These are phyloP conservation scores for Mucor irregularis DNA, from an alignment of 371 early-diverging fungal genomes.

Conservation along the genomic window DNA sequence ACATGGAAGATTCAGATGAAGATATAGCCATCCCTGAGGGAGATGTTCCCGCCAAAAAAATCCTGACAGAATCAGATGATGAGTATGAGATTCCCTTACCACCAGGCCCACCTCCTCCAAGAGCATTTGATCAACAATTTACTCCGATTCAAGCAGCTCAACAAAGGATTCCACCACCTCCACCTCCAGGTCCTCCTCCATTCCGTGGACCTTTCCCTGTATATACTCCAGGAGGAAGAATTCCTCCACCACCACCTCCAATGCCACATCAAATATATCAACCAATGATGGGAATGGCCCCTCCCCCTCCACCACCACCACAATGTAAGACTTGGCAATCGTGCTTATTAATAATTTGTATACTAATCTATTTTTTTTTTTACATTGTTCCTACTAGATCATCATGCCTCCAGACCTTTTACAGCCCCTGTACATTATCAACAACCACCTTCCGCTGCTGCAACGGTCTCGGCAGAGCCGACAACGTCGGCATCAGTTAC, in stretches of 20 bases:
- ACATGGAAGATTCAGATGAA: conserved; percentile 2
- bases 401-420: conserved; percentile 5
- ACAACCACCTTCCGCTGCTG: conserved; percentile 17
- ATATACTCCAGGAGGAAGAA: conserved; percentile 1
- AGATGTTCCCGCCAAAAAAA: conserved; percentile 16
- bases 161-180: conserved; percentile 5
- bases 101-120: conserved; percentile 44
- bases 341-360: background rate
- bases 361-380: background rate
- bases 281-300: background rate
- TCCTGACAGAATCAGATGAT: conserved; percentile 37
- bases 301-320: conserved; percentile 11
- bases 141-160: conserved; percentile 1
- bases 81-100: conserved; percentile 51
- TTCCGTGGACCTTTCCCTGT: conserved; percentile 11
- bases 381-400: background rate
- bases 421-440: conserved; percentile 12
- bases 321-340: conserved; percentile 19
- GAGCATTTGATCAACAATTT: conserved; percentile 30
- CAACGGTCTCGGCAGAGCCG: background rate
- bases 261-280: conserved; percentile 1
- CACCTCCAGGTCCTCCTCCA: conserved; percentile 21
- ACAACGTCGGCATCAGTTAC: background rate
- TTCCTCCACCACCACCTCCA: conserved; percentile 19
- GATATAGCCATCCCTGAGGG: background rate